phyloP scores from a whole-genome alignment of 257 asterid species.

The Fraxinus excelsior region DNA sequence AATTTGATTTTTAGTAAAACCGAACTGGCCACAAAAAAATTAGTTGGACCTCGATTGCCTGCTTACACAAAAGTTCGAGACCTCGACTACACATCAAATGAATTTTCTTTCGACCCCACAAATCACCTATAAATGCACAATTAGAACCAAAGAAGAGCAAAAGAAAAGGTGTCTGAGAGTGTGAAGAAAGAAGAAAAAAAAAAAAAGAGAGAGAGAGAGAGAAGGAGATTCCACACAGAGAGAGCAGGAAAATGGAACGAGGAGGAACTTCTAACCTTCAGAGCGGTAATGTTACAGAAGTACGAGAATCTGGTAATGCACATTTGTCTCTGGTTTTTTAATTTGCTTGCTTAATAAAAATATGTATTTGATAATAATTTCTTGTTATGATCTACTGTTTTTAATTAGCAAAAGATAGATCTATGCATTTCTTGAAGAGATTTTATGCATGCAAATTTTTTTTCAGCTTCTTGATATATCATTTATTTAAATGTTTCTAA shows the following conservation, averaged over 20 bases:
- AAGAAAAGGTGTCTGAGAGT: too few relatives aligned
- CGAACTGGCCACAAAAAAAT: too few relatives aligned
- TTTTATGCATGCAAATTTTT: neutral
- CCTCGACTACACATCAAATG: neutral
- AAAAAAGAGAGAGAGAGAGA: neutral
- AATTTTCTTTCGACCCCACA: too few relatives aligned
- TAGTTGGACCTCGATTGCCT: neutral
- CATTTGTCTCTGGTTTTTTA: too few relatives aligned
- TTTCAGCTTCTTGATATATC: neutral
- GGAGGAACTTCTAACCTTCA: neutral
- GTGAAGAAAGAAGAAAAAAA: too few relatives aligned
- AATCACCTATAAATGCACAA: too few relatives aligned
- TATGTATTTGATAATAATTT: too few relatives aligned
- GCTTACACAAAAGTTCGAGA: neutral
- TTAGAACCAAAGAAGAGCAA: too few relatives aligned
- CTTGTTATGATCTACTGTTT: too few relatives aligned
- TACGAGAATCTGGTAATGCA: neutral
- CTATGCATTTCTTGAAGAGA: neutral
- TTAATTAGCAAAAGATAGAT: neutral
- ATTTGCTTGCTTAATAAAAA: too few relatives aligned
- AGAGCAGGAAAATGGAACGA: neutral
- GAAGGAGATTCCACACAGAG: neutral
- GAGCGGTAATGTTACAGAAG: neutral
- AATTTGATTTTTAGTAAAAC: too few relatives aligned
- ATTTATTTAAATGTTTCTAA: neutral